Conservation (phyloP, 2,329 filamentous ascomycete genomes). For the Diaporthe vexans region DNA sequence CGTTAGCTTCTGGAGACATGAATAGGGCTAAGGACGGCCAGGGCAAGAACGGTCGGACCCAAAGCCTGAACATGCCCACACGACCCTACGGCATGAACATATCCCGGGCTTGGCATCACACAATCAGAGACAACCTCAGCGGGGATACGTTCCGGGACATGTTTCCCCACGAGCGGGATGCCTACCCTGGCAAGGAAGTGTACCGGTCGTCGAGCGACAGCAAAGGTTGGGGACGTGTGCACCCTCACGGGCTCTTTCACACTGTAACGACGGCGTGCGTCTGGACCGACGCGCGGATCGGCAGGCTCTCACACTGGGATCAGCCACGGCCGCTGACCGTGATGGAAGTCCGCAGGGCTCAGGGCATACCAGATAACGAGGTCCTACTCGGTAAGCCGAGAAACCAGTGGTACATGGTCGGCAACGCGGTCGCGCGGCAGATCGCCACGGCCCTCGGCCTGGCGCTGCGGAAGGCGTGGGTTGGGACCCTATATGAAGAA, state of each 20-base stretch:
- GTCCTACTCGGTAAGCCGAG: constrained; percentile 71
- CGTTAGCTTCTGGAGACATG: constrained; percentile 52
- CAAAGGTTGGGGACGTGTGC: constrained; percentile 66
- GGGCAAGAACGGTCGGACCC: constrained; percentile 51
- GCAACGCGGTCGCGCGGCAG: constrained; percentile 81
- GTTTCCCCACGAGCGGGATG: constrained; percentile 53
- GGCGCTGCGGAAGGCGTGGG: constrained; percentile 71
- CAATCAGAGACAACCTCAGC: not conserved
- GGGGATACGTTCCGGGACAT: constrained; percentile 49
- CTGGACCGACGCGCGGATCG: constrained; percentile 66
- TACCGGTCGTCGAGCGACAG: constrained; percentile 60
- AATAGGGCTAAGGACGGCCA: not conserved
- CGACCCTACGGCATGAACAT: constrained; percentile 69
- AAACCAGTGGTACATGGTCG: constrained; percentile 76
- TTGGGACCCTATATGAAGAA: constrained; percentile 53
- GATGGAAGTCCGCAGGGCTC: constrained; percentile 76
- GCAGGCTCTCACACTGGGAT: constrained; percentile 72
- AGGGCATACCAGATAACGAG: constrained; percentile 79
- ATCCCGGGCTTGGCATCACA: constrained; percentile 55
- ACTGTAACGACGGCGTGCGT: constrained; percentile 72
- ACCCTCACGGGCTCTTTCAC: constrained; percentile 66
- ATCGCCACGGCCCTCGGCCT: constrained; percentile 77
- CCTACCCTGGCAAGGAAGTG: constrained; percentile 54
- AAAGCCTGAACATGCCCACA: constrained; percentile 72
- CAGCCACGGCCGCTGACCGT: constrained; percentile 74